A percentile compares a stretch with the other conserved stretches of the same genome.
Evolutionary conservation across 2,329 filamentous ascomycete species (phyloP).

Genomic region (Penicillium sclerotigenum): DNA sequence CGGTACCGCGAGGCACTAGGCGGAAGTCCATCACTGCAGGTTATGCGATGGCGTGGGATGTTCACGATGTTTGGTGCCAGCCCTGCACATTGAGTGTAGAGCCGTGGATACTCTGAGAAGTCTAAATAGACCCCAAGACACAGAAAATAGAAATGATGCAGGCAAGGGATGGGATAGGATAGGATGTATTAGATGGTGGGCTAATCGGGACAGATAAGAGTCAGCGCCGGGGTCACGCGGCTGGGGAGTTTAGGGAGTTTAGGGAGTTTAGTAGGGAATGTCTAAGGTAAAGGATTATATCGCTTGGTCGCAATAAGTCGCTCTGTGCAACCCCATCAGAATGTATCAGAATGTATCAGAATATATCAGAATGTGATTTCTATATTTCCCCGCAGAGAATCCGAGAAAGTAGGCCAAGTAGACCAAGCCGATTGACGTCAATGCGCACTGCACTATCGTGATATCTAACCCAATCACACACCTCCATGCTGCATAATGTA

Average conservation of each 20-base stretch:
- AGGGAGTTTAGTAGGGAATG: background rate
- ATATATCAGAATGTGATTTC: no score
- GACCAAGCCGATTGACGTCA: constrained; percentile 3
- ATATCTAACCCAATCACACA: background rate
- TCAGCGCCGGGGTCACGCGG: background rate
- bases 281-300: background rate
- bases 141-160: background rate
- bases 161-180: background rate
- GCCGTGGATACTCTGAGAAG: background rate
- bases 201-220: background rate
- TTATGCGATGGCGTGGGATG: background rate
- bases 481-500: background rate
- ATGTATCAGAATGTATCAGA: background rate
- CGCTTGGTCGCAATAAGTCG: background rate
- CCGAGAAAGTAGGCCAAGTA: background rate
- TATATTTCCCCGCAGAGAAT: constrained; percentile 6
- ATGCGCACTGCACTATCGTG: background rate
- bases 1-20: constrained; percentile 43
- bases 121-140: background rate
- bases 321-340: background rate
- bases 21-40: constrained; percentile 40
- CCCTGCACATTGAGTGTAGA: constrained; percentile 3
- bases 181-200: background rate
- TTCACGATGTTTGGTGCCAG: background rate
- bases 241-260: background rate